These are phyloP conservation scores for Mantamonas sphyraenae DNA, from an alignment of 78 protist species.

Conservation along the genomic window DNA sequence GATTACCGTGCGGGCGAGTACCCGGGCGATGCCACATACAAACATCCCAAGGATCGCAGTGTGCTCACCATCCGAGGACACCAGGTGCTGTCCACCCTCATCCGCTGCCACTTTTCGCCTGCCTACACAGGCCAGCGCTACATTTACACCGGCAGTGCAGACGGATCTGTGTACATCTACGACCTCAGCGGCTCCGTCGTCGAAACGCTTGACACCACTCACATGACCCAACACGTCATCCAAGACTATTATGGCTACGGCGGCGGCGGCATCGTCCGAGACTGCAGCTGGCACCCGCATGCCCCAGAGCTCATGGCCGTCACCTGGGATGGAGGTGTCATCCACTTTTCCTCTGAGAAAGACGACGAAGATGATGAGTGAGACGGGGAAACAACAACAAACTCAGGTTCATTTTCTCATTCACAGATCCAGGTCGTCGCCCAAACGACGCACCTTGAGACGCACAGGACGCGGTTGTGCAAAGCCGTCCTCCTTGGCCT, in stretches of 20 bases:
- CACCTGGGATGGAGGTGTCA: conserved; percentile 5
- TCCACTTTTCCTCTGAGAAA: not conserved
- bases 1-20: conserved; percentile 26
- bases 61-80: conserved; percentile 58
- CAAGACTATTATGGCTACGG: too few relatives aligned
- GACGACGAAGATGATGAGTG: not conserved
- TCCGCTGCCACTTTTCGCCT: conserved; percentile 64
- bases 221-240: not conserved
- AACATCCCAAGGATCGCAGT: conserved; percentile 20
- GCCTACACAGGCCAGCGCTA: conserved; percentile 63
- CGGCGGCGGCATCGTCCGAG: too few relatives aligned
- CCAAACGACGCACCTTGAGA: too few relatives aligned
- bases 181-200: conserved; percentile 11
- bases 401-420: not conserved
- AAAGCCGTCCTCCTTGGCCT: too few relatives aligned
- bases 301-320: not conserved
- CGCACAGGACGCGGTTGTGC: too few relatives aligned
- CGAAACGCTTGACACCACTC: too few relatives aligned
- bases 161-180: conserved; percentile 37
- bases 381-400: not conserved
- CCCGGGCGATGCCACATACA: not conserved
- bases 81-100: conserved; percentile 44
- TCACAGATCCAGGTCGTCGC: too few relatives aligned
- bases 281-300: conserved; percentile 27
- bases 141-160: conserved; percentile 54